Conservation (phyloP, 352 stramenopile species). For the Globisporangium nunn region DNA sequence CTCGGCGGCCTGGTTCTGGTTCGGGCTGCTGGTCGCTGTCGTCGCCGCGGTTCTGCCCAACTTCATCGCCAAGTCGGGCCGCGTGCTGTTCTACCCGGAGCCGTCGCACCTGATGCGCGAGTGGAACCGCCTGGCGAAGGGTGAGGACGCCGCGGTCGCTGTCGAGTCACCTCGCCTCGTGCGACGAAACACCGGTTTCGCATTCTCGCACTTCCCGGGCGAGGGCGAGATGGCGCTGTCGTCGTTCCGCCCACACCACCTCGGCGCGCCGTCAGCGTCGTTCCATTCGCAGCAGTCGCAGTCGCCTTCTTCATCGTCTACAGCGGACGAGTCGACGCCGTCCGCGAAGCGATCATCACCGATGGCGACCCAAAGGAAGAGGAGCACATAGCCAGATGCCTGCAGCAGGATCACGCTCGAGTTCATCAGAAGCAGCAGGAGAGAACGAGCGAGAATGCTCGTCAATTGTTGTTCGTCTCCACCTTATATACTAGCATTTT, state of each 20-base stretch:
- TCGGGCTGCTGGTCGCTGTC: constrained; percentile 57
- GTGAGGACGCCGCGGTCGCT: constrained; percentile 45
- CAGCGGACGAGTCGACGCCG: constrained; percentile 47
- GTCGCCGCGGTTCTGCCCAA: constrained; percentile 67
- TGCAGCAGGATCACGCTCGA: not conserved
- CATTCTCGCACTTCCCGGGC: constrained; percentile 74
- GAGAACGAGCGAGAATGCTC: not conserved
- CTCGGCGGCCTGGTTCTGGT: constrained; percentile 76
- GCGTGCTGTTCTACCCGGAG: constrained; percentile 85
- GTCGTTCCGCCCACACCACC: constrained; percentile 22
- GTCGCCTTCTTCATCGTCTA: constrained; percentile 29
- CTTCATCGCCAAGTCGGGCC: constrained; percentile 81
- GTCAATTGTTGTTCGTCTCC: not conserved
- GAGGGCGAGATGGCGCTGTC: constrained; percentile 69
- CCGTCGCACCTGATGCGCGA: constrained; percentile 87
- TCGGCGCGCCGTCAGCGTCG: constrained; percentile 6
- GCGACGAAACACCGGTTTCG: constrained; percentile 82
- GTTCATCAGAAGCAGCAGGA: not conserved
- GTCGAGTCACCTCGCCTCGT: constrained; percentile 70
- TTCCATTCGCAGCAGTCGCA: constrained; percentile 19
- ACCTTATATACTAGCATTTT: constrained; percentile 4
- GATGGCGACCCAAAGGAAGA: not conserved
- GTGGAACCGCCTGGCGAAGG: constrained; percentile 84
- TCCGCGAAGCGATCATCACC: constrained; percentile 21
- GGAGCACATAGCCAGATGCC: not conserved